phyloP scores from a whole-genome alignment of 192 early-diverging fungal species.

The Coemansia sp. region DNA sequence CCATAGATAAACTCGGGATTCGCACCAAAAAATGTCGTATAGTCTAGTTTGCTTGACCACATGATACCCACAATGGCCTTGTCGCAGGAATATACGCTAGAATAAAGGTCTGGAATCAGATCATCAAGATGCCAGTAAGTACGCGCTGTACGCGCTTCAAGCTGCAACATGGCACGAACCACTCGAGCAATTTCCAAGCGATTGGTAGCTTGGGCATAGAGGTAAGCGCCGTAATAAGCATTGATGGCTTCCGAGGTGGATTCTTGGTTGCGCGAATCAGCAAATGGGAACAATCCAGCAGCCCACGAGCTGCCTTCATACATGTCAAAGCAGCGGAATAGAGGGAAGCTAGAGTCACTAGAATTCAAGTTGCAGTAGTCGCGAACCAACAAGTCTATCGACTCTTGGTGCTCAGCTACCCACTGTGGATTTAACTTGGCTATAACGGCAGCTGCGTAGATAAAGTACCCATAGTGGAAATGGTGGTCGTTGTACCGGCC shows the following conservation, averaged over 20 bases:
- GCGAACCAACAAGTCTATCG: conserved; percentile 34
- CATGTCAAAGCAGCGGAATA: conserved; percentile 57
- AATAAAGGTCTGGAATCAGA: conserved; percentile 26
- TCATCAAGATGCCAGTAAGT: conserved; percentile 56
- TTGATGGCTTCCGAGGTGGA: conserved; percentile 57
- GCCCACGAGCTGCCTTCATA: conserved; percentile 64
- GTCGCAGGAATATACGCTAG: conserved; percentile 19
- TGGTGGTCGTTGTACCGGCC: conserved; percentile 60
- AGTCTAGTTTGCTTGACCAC: conserved; percentile 53
- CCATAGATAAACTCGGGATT: conserved; percentile 55
- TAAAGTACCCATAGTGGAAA: conserved; percentile 60
- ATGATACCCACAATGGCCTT: conserved; percentile 52
- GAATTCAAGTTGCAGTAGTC: conserved; percentile 51
- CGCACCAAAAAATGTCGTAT: conserved; percentile 42
- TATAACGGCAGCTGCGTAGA: conserved; percentile 50
- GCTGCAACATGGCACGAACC: conserved; percentile 38
- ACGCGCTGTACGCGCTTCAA: conserved; percentile 44
- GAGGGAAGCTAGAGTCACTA: conserved; percentile 47
- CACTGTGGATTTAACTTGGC: conserved; percentile 42
- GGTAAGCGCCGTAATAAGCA: conserved; percentile 53
- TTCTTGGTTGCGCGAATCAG: conserved; percentile 57
- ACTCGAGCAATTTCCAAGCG: conserved; percentile 28
- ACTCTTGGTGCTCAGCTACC: conserved; percentile 15
- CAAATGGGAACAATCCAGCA: conserved; percentile 51
- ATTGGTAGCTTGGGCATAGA: conserved; percentile 35